Base-by-base conservation (phyloP, 1,284 basidiomycete genomes). In the Marasmius tenuissimus region DNA sequence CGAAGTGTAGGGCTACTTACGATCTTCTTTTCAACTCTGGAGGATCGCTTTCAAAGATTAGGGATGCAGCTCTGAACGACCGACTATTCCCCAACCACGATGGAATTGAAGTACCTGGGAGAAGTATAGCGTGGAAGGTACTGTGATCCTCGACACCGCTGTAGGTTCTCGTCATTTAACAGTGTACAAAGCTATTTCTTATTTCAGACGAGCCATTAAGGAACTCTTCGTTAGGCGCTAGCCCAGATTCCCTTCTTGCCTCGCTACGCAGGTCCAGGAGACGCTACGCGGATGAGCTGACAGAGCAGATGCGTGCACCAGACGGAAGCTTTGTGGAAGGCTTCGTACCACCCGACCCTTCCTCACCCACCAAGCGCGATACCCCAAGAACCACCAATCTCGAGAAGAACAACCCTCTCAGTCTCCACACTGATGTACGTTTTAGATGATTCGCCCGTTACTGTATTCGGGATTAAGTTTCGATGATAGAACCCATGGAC, bases 341-440 rank as follows among this genome's bases (percentile, higher is more conserved):
- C 4, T 82, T 89, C 61, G 72, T 78, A 38, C 70, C 85, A 1
- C 85, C 87, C 54, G 85, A 84, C 9, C 75, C 80, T 11, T 39
- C 34, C 6, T 71, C 75, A 37, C 77, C 77, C 3, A 45, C 52
- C 53, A 77, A 74, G 56, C 70, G 74, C 59, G 72, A 74, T 40
- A 71, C 74, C 33, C 71, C 69, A 49, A 65, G 71, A 8, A 67
- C 72, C 39, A 71, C 73, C 50, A 84, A 86, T 74, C 75, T 89
- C 69, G 88, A 91, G 72, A 81, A 77, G 63, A 93, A 94, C 72
- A 94, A 97, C 73, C 95, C 96, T 6, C 76, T 97, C 45, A 94
- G 92, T 69, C 77, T 96, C 59, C 89, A 96, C 66, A 86, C 89
- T 60, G 87, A 92, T 79, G 92, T 90, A 61, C 61, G 80, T 49